Conservation (phyloP, 768 basidiomycete genomes). For the Cystobasidium ongulense region DNA sequence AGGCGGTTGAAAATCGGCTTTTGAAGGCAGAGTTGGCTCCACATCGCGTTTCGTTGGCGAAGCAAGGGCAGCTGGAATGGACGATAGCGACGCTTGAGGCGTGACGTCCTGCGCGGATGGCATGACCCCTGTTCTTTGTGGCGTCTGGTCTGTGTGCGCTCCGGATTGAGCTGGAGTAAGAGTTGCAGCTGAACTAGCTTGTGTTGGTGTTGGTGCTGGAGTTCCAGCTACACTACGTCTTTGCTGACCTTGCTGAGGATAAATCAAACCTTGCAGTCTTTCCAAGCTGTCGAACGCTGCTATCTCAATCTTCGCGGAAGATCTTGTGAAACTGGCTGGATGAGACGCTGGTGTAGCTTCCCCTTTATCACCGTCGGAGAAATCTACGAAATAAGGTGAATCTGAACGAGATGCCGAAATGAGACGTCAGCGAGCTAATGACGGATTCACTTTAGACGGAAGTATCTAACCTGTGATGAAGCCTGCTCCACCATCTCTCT, state of each 20-base stretch:
- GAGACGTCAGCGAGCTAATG: too few species aligned
- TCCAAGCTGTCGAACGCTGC: slow-evolving; percentile 23
- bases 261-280: slow-evolving; percentile 8
- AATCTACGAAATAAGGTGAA: slow-evolving; percentile 76
- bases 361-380: slow-evolving; percentile 47
- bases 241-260: slow-evolving; percentile 3
- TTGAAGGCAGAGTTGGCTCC: neutral
- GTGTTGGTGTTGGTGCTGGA: neutral
- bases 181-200: neutral
- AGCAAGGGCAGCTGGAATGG: neutral
- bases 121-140: neutral
- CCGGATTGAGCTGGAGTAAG: neutral
- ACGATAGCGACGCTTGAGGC: neutral
- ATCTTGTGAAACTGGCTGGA: slow-evolving; percentile 38
- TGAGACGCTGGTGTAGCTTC: slow-evolving; percentile 41
- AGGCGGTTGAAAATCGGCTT: neutral
- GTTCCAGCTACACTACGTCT: neutral
- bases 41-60: neutral
- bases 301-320: slow-evolving; percentile 31
- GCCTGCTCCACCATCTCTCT: slow-evolving; percentile 76
- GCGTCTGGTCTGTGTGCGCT: neutral
- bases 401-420: slow-evolving; percentile 49
- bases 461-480: slow-evolving; percentile 58
- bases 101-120: neutral
- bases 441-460: neutral